Conservation (phyloP, 352 stramenopile genomes). For the Phytophthora podocarpi region DNA sequence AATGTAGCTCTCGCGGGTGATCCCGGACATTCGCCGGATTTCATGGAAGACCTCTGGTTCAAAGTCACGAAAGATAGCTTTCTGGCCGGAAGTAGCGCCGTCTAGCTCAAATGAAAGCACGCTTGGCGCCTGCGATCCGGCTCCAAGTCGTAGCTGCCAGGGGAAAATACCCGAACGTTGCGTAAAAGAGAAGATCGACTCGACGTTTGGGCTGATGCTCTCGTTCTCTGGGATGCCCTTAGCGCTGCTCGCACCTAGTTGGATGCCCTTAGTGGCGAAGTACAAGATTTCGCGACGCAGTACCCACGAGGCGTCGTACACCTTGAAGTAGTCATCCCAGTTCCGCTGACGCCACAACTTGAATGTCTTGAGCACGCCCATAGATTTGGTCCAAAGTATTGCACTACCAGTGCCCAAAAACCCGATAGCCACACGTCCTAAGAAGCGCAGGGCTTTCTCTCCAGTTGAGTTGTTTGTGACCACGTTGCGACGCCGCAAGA, state of each 20-base stretch:
- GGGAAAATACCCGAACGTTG: slow-evolving; percentile 69
- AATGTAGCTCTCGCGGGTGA: slow-evolving; percentile 76
- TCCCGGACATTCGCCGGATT: slow-evolving; percentile 81
- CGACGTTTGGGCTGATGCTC: slow-evolving; percentile 38
- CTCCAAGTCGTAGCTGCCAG: slow-evolving; percentile 60
- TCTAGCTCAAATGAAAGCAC: slow-evolving; percentile 79
- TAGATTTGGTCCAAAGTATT: slow-evolving; percentile 73
- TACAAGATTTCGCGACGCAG: slow-evolving; percentile 83
- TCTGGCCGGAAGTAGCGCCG: slow-evolving; percentile 61
- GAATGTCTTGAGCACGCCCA: slow-evolving; percentile 66
- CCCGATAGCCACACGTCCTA: slow-evolving; percentile 67
- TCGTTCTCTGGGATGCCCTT: slow-evolving; percentile 44
- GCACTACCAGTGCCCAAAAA: slow-evolving; percentile 70
- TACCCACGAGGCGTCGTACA: slow-evolving; percentile 87
- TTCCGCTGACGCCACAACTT: slow-evolving; percentile 78
- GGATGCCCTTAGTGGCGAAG: slow-evolving; percentile 83
- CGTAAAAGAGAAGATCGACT: slow-evolving; percentile 72
- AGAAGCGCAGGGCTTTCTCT: slow-evolving; percentile 70
- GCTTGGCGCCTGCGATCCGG: slow-evolving; percentile 48
- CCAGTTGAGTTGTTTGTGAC: slow-evolving; percentile 54
- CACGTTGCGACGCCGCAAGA: slow-evolving; percentile 62
- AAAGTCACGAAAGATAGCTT: slow-evolving; percentile 85
- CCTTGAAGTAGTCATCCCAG: slow-evolving; percentile 88
- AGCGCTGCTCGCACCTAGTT: slow-evolving; percentile 48
- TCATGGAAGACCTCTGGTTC: slow-evolving; percentile 82